Base-by-base conservation (phyloP, 2,329 filamentous ascomycete species). In the Sporothrix humicola region DNA sequence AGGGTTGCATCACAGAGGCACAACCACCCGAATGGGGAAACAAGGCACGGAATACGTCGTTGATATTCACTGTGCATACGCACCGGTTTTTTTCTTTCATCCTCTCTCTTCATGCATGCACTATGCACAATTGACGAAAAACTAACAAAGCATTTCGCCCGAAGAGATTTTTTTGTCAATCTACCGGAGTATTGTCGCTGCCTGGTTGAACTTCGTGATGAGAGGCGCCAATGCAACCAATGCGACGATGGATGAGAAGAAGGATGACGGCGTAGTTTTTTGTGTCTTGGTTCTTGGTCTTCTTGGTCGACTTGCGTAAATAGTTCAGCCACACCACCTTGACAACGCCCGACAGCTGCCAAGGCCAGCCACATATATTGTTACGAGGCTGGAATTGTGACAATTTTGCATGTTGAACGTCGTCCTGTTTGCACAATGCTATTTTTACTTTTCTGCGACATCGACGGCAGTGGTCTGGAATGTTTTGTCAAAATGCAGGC, bases 151-250 rank as follows among this genome's bases (percentile, higher is more conserved):
- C n/a, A 10, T 42, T 23, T n/a, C 46, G 59, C 59, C 59, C 59
- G 59, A 65, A 9, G 37, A 44, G 17, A 44, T n/a, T 9, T 44
- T 44, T 7, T n/a, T 26, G 23, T 26, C 23, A 26, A 26, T 26
- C 23, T 26, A 26, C 23, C 23, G 9, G 10, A 44, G 10, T 63
- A 20, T 12, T 31, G n/a, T 46, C 44, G 23, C 42, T 66, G 63
- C 42, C 42, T 66, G 44, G 13, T 46, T 26, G 10, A 13, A 50
- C 44, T 31, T 66, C 44, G 44, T 66, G 63, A 48, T 66, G 10
- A 46, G 61, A 65, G 42, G 42, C 61, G 44, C 42, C 61, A 66
- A 66, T 66, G 61, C 37, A 46, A 48, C 61, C 61, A 48, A 17
- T 66, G 42, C 63, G 42, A 12, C 9, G 44, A 26, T 17, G 44